These are phyloP conservation scores for Platanus orientalis DNA, from an alignment of 164 flowering plant genomes.

Conservation along the genomic window DNA sequence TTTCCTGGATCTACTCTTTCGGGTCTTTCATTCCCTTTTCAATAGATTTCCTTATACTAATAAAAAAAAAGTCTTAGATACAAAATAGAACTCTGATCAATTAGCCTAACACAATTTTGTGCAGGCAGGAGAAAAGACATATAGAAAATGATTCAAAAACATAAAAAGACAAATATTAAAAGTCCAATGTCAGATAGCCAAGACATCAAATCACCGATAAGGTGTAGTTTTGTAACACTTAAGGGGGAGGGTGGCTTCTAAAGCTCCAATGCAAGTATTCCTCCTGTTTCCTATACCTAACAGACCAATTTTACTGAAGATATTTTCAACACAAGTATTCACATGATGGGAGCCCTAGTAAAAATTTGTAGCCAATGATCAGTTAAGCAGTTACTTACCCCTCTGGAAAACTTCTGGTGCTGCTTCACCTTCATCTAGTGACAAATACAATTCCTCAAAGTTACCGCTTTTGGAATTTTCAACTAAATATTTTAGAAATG, in stretches of 20 bases:
- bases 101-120: neutral
- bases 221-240: neutral
- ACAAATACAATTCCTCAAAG: conserved; percentile 60
- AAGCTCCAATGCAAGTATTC: neutral
- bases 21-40: too few species aligned
- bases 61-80: too few species aligned
- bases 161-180: neutral
- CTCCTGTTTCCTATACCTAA: neutral
- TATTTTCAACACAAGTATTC: neutral
- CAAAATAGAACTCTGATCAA: neutral
- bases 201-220: neutral
- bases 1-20: too few species aligned
- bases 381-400: conserved; percentile 32
- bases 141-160: too few species aligned
- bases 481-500: conserved; percentile 75
- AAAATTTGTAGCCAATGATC: neutral
- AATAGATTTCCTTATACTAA: too few species aligned
- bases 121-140: neutral
- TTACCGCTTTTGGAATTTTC: conserved; percentile 66
- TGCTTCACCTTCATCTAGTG: conserved; percentile 62
- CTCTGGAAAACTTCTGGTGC: conserved; percentile 27
- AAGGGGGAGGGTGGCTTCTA: neutral
- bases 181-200: neutral
- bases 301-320: neutral
- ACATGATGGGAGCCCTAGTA: conserved; percentile 14